Evolutionary conservation across 352 stramenopile genomes (phyloP).

Genomic region (Phytophthora pinifolia): DNA sequence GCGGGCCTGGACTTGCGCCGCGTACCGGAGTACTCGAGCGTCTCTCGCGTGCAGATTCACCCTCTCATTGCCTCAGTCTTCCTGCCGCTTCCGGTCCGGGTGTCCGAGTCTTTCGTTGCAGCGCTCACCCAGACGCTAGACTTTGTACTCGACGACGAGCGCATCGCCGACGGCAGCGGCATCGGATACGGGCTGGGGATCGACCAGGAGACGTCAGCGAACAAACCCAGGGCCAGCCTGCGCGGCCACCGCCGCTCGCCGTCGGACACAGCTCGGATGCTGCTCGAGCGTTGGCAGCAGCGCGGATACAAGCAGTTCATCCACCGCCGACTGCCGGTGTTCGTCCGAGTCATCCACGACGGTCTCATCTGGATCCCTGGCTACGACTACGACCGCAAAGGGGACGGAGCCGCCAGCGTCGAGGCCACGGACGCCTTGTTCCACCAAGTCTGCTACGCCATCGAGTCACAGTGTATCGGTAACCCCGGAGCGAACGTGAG

Average conservation of each 20-base stretch:
- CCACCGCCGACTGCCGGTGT: slow-evolving; percentile 64
- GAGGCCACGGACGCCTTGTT: slow-evolving; percentile 27
- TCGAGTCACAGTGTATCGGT: slow-evolving; percentile 24
- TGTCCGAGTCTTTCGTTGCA: slow-evolving; percentile 29
- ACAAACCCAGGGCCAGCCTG: slow-evolving; percentile 16
- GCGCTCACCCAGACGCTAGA: slow-evolving; percentile 45
- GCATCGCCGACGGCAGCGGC: slow-evolving; percentile 57
- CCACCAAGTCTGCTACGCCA: slow-evolving; percentile 26
- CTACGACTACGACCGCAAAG: slow-evolving; percentile 74
- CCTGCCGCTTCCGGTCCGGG: slow-evolving; percentile 39
- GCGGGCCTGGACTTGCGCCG: slow-evolving; percentile 62
- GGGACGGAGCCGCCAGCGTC: slow-evolving; percentile 24
- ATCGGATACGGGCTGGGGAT: slow-evolving; percentile 75
- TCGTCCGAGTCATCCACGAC: slow-evolving; percentile 65
- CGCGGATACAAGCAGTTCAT: slow-evolving; percentile 80
- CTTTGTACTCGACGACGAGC: slow-evolving; percentile 72
- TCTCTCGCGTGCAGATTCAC: slow-evolving; percentile 75
- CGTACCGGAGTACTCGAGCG: slow-evolving; percentile 74
- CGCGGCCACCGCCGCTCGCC: slow-evolving; percentile 35
- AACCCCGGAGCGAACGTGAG: slow-evolving; percentile 2
- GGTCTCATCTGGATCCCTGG: slow-evolving; percentile 75
- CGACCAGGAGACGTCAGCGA: slow-evolving; percentile 34
- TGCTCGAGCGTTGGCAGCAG: slow-evolving; percentile 46
- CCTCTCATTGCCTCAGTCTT: slow-evolving; percentile 69
- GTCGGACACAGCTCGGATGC: slow-evolving; percentile 36